Base-by-base conservation (phyloP, 75 land plant species). In the Adiantum capillusveneris region DNA sequence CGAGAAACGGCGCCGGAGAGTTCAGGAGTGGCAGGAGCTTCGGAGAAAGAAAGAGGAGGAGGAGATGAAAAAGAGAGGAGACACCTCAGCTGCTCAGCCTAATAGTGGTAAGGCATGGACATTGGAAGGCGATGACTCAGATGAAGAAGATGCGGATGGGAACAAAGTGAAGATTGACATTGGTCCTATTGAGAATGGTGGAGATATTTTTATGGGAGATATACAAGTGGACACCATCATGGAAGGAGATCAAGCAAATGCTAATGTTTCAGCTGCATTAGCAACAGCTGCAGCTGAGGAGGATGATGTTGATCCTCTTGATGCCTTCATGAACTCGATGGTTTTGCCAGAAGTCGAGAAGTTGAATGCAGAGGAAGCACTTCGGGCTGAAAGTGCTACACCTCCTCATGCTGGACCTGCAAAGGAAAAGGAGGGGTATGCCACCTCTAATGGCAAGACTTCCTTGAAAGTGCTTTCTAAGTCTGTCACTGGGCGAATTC, bases 21-120 rank as follows among this genome's bases (percentile, higher is more conserved):
- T 92, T 20, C 94, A 92, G 78, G 94, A 92, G 60, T 92, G 97
- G 94, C 98, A 93, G 51, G 96, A 93, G 61, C 69, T 74, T 13
- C 76, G 64, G 46, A 80, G 96, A 65, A 75, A 75, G 67, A 82
- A 82, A 70, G 94, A 88, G 55, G 91, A 94, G 49, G 60, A 72
- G 26, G 95, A 93, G 43, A 69, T 64, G 41, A 85, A 81, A 62
- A 83, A 81, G 51, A 58, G 57, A 16, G 85, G 81, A 0, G 73
- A 71, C 11, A 71, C 22, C 6, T 63, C 67, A 64, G 54, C 45
- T 18, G 78, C 70, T 9, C 77, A 72, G 26, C 64, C 67, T 14
- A 74, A 69, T 44, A 53, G 63, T 55, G 87, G 95, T 3, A 93
- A 86, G 77, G 66, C 81, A 29, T 89, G 96, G 98, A 89, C 87